phyloP scores from a whole-genome alignment of 352 stramenopile species.

The Phytophthora litchii region DNA sequence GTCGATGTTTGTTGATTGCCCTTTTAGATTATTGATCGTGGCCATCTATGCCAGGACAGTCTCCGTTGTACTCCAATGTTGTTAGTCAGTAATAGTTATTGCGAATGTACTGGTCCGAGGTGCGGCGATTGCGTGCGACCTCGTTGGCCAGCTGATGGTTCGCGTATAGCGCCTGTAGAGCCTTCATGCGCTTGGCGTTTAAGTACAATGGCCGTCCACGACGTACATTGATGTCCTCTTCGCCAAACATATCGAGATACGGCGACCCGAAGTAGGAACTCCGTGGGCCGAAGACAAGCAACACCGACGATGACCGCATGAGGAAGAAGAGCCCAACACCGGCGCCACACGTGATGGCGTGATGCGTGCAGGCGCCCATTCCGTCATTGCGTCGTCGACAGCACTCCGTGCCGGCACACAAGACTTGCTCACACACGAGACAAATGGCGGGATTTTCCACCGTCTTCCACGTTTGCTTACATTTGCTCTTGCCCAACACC shows the following conservation, averaged over 20 bases:
- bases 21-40: not conserved
- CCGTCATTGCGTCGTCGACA: conserved; percentile 68
- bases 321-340: conserved; percentile 85
- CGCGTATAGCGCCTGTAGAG: conserved; percentile 72
- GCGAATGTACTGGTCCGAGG: conserved; percentile 87
- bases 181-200: conserved; percentile 75
- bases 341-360: conserved; percentile 74
- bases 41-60: not conserved
- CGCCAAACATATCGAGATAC: conserved; percentile 89
- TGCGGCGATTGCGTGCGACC: conserved; percentile 80
- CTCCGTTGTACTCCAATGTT: conserved; percentile 5
- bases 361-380: conserved; percentile 78
- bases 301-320: conserved; percentile 76
- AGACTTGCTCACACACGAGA: conserved; percentile 72
- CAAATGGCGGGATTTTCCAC: conserved; percentile 86
- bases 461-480: conserved; percentile 69
- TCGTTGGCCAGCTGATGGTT: conserved; percentile 84
- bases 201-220: conserved; percentile 79
- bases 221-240: conserved; percentile 87
- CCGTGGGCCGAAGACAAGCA: conserved; percentile 73
- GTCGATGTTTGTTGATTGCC: not conserved
- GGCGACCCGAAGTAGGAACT: conserved; percentile 87
- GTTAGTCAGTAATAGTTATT: conserved; percentile 79
- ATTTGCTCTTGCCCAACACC: conserved; percentile 73
- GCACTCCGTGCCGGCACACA: conserved; percentile 85